Base-by-base conservation (phyloP, 2,329 filamentous ascomycete genomes). In the Colletotrichum sp. region DNA sequence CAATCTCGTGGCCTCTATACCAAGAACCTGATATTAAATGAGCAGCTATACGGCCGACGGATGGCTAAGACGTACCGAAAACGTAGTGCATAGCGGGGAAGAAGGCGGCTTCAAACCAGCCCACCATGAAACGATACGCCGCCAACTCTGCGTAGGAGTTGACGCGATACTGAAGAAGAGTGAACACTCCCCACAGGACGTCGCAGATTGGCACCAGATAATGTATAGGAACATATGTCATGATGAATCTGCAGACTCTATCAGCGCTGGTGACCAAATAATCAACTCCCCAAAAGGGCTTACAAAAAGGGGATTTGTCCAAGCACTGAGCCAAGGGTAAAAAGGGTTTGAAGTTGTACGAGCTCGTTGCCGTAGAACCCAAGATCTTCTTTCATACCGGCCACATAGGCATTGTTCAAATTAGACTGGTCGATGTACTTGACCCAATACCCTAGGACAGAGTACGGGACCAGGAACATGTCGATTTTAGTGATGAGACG, bases 181-280 rank as follows among this genome's bases (percentile, higher is more conserved):
- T 92, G 76, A 92, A 90, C 34, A 91, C 80, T 0, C 90, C 90
- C 90, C 91, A 92, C 2, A 84, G 80, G 4, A 91, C 77, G 73
- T 92, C 89, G 77, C 75, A 5, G 79, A 74, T 62, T 77, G 81
- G 67, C 78, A 83, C 21, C 34, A 72, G 5, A 82, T 49, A 83
- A 79, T 69, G 80, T 78, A 26, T 79, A 24, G 6, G 82, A 81
- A n/a, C 80, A 81, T 15, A 82, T 65, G 6, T 81, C 34, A 8
- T 79, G 77, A 28, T 80, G 82, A 34, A 80, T 2, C 80, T 15
- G 55, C 82, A 57, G 83, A 81, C 9, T 82, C 3, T 12, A 0
- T 49, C 2, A 49, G 39, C 39, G 9, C 39, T 49, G 39, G 5
- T 0, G 7, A 0, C 18, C 6, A 0, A 1, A n/a, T n/a, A 49